Evolutionary conservation across 176 grass and related monocot genomes (phyloP), one percentile per base, ranked within the genome.

Genomic region (Triticum monococcum): DNA sequence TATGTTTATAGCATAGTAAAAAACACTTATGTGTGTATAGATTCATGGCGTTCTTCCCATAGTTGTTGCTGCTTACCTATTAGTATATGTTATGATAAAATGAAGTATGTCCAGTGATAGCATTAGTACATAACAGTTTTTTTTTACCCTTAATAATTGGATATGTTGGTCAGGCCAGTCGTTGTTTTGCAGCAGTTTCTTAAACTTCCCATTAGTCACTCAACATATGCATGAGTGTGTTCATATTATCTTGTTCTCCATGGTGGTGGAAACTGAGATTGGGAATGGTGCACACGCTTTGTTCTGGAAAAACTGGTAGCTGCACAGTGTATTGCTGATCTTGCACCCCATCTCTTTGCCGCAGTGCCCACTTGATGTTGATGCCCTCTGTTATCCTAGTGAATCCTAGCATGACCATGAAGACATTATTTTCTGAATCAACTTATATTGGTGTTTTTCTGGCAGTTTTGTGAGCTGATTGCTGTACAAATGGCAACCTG

Each of bases 401-500:
- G 4, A 17, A 35, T 25, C 4, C 54, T 72, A 10, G 20, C 28
- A 25, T 52, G 60, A 22, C 8, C 12, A n/a, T 71, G 33, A 60
- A 36, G 46, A 43, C 9, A 22, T 83, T 41, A 14, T 28, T 83
- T 30, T 35, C 16, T 46, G 40, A 16, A 33, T 67, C 62, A 68
- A 68, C 30, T 16, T 64, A 1, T 22, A 1, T 64, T 64, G 24
- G 24, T 8, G 69, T 87, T 70, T 81, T 45, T 62, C 75, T 87
- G 91, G 84, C 87, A 87, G 50, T 76, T 89, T 37, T 89, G 85
- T 84, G 87, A 74, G 60, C 62, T 85, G 89, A 81, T 79, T 92
- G 60, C 45, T 92, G 68, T 92, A 84, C 86, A 92, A 92, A 84
- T 89, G 84, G 87, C 57, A 80, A 24, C 87, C 48, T 32, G 73